These are phyloP conservation scores for Fusarium oxysporum DNA, from an alignment of 2,329 filamentous ascomycete species.

Conservation along the genomic window DNA sequence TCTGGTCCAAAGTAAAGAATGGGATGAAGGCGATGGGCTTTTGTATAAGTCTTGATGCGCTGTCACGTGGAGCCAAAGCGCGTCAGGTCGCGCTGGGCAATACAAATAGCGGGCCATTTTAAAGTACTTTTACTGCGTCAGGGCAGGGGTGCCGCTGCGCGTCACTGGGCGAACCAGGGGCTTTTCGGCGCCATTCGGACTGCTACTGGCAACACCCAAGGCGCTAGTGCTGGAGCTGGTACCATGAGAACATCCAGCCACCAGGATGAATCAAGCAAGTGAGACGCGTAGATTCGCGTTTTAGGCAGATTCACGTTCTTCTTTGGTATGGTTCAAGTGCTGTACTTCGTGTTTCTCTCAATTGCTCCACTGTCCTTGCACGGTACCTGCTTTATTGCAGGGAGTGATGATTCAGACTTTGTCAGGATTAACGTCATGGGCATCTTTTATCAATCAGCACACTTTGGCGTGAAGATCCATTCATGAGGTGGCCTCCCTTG, in stretches of 20 bases:
- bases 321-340: conserved; percentile 26
- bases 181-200: conserved; percentile 31
- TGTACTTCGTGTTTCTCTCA: conserved; percentile 15
- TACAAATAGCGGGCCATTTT: conserved; percentile 42
- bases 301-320: conserved; percentile 30
- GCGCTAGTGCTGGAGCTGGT: conserved; percentile 29
- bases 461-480: conserved; percentile 4
- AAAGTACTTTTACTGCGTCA: conserved; percentile 14
- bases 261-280: conserved; percentile 36
- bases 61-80: conserved; percentile 54
- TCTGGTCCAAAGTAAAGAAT: conserved; percentile 36
- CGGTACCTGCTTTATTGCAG: conserved; percentile 25
- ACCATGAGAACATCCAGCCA: conserved; percentile 39
- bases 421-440: conserved; percentile 39
- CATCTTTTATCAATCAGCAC: conserved; percentile 51
- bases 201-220: conserved; percentile 27
- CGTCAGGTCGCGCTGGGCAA: conserved; percentile 49
- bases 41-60: conserved; percentile 52
- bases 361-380: conserved; percentile 14
- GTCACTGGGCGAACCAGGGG: conserved; percentile 41
- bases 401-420: conserved; percentile 43
- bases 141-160: conserved; percentile 33
- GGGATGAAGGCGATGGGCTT: conserved; percentile 50
- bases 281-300: conserved; percentile 43
- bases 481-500: conserved; percentile 8